phyloP scores from a whole-genome alignment of 2,329 filamentous ascomycete species.

The Cladosporium phlei region DNA sequence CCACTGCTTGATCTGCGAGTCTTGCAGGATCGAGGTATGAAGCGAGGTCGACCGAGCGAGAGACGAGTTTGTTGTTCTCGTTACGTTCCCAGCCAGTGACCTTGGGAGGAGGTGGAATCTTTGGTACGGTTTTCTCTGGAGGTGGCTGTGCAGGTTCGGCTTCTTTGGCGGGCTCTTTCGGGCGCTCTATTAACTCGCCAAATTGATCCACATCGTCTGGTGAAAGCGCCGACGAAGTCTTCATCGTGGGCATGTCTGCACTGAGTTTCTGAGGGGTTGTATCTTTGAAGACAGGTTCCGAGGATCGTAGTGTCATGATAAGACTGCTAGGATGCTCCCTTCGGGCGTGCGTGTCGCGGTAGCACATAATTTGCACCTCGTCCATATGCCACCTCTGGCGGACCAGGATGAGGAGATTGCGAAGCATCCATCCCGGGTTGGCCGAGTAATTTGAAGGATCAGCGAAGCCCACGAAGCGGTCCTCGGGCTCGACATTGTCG shows the following conservation, averaged over 20 bases:
- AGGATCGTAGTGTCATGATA: conserved; percentile 63
- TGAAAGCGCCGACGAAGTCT: conserved; percentile 24
- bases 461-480: conserved; percentile 80
- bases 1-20: conserved; percentile 88
- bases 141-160: conserved; percentile 19
- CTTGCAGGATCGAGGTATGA: conserved; percentile 89
- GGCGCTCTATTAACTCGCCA: conserved; percentile 28
- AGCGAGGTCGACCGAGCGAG: conserved; percentile 74
- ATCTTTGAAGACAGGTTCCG: conserved; percentile 33
- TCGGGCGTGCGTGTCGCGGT: conserved; percentile 73
- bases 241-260: conserved; percentile 23
- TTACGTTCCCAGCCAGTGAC: conserved; percentile 94
- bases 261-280: conserved; percentile 21
- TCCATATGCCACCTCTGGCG: conserved; percentile 73
- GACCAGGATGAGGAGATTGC: conserved; percentile 82
- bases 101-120: conserved; percentile 55
- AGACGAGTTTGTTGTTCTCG: conserved; percentile 68
- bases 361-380: conserved; percentile 80
- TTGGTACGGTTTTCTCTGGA: conserved; percentile 45
- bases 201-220: conserved; percentile 29
- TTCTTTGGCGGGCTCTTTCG: conserved; percentile 13
- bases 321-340: conserved; percentile 78
- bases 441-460: conserved; percentile 87
- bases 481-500: conserved; percentile 61
- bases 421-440: conserved; percentile 86